Evolutionary conservation across 2,329 filamentous ascomycete species (phyloP).

Genomic region (Aspergillus chevalieri): DNA sequence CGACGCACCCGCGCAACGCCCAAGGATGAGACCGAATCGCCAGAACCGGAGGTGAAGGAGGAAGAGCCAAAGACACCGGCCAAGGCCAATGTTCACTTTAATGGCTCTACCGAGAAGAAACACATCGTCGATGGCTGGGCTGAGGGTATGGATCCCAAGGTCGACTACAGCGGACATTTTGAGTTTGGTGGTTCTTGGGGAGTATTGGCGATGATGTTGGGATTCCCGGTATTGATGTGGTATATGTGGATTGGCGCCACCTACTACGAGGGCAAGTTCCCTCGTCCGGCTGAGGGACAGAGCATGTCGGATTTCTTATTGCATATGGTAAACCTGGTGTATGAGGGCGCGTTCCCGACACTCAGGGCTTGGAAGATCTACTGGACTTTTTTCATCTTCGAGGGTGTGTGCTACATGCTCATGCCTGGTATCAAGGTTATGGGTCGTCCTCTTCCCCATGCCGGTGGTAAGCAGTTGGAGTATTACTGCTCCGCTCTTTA

Average conservation of each 20-base stretch:
- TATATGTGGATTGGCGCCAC: conserved; percentile 98
- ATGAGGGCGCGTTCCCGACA: conserved; percentile 77
- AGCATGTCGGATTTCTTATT: conserved; percentile 63
- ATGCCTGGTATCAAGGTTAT: conserved; percentile 83
- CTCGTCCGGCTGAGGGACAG: conserved; percentile 60
- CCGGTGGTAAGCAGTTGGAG: conserved; percentile 74
- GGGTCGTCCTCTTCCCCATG: conserved; percentile 79
- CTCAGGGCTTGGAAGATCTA: conserved; percentile 84
- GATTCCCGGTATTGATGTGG: conserved; percentile 93
- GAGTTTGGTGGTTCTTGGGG: conserved; percentile 90
- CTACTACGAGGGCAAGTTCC: conserved; percentile 82
- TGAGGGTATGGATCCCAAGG: conserved; percentile 36
- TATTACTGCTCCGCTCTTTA: conserved; percentile 92
- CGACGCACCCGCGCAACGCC: conserved; percentile 24
- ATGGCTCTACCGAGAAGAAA: conserved; percentile 15
- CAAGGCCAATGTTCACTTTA: conserved; percentile 18
- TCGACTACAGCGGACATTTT: conserved; percentile 48
- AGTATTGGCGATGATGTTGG: conserved; percentile 76
- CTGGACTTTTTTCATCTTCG: conserved; percentile 85
- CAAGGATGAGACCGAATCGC: conserved; percentile 15
- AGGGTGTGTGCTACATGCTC: conserved; percentile 73
- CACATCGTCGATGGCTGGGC: conserved; percentile 38
- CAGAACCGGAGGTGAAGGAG: conserved; percentile 8
- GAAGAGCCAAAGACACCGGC: conserved; percentile 13
- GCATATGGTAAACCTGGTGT: conserved; percentile 66